These are phyloP conservation scores for Pezicula neosporulosa DNA, from an alignment of 2,329 filamentous ascomycete species.

Conservation along the genomic window DNA sequence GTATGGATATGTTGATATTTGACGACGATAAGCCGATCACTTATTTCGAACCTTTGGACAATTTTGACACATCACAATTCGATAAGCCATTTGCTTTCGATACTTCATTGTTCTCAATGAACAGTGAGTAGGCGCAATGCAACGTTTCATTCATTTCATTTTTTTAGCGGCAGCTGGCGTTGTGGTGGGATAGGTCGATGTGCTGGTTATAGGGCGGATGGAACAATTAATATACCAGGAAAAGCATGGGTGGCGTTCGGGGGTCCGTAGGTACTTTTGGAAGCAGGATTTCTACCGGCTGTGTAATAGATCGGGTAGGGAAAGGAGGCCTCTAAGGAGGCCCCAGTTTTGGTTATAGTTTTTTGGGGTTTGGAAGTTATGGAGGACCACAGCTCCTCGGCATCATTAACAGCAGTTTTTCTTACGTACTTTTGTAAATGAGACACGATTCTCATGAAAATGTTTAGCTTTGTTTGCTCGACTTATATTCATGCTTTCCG, in stretches of 20 bases:
- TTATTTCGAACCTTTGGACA: slow-evolving; percentile 40
- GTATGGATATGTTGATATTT: slow-evolving; percentile 23
- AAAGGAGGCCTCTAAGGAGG: neutral
- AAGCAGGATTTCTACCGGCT: slow-evolving; percentile 1
- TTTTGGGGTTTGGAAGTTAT: too few species aligned
- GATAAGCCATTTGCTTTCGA: slow-evolving; percentile 52
- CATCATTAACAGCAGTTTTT: too few species aligned
- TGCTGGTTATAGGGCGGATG: slow-evolving; percentile 1
- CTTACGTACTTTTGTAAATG: too few species aligned
- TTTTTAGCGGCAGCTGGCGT: slow-evolving; percentile 10
- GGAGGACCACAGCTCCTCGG: too few species aligned
- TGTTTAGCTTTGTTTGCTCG: too few species aligned
- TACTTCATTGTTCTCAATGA: slow-evolving; percentile 39
- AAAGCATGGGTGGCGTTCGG: slow-evolving; percentile 14
- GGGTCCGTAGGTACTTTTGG: slow-evolving; percentile 1
- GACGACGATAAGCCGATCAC: slow-evolving; percentile 21
- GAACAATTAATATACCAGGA: neutral
- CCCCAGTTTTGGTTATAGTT: too few species aligned
- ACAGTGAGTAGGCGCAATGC: slow-evolving; percentile 24
- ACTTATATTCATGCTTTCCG: too few species aligned
- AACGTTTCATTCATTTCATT: slow-evolving; percentile 10
- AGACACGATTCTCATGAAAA: too few species aligned
- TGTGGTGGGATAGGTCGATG: neutral
- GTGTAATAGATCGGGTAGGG: neutral
- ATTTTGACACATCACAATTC: slow-evolving; percentile 42